phyloP scores from a whole-genome alignment of 1,284 basidiomycete species.

The Kwoniella shivajii region DNA sequence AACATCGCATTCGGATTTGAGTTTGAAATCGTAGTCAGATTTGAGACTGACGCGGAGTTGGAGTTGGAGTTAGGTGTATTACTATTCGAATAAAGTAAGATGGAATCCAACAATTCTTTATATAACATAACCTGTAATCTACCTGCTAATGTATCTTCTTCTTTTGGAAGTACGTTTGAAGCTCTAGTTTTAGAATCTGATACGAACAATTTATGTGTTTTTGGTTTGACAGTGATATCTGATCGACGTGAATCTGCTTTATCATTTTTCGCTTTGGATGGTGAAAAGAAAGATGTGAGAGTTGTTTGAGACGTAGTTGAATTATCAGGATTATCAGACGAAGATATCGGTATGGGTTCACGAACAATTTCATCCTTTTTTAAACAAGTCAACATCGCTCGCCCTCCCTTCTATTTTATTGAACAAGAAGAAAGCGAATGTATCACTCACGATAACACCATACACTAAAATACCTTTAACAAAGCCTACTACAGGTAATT shows the following conservation, averaged over 20 bases:
- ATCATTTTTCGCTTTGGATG: too few relatives aligned
- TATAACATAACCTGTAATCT: conserved; percentile 84
- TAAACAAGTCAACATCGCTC: too few relatives aligned
- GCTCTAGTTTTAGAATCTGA: conserved; percentile 77
- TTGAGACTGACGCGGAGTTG: neutral
- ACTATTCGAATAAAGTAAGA: conserved; percentile 26
- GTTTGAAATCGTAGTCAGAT: neutral
- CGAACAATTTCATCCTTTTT: conserved; percentile 63
- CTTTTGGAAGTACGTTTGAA: conserved; percentile 60
- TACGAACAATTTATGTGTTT: conserved; percentile 59
- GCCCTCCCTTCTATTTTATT: too few relatives aligned
- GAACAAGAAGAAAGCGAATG: neutral
- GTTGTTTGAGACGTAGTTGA: conserved; percentile 26
- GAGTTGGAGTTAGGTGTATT: neutral
- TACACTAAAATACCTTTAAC: conserved; percentile 62
- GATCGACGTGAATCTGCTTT: too few relatives aligned
- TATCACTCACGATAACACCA: conserved; percentile 65
- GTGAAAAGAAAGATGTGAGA: conserved; percentile 41
- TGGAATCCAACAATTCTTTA: conserved; percentile 65
- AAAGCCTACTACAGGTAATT: conserved; percentile 72
- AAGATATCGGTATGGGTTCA: conserved; percentile 44
- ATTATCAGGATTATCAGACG: conserved; percentile 11
- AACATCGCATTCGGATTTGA: neutral
- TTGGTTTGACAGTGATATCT: conserved; percentile 1
- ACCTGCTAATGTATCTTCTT: conserved; percentile 66